Evolutionary conservation across 768 basidiomycete genomes (phyloP).

Genomic region (Cystobasidiopsis lactophilus): DNA sequence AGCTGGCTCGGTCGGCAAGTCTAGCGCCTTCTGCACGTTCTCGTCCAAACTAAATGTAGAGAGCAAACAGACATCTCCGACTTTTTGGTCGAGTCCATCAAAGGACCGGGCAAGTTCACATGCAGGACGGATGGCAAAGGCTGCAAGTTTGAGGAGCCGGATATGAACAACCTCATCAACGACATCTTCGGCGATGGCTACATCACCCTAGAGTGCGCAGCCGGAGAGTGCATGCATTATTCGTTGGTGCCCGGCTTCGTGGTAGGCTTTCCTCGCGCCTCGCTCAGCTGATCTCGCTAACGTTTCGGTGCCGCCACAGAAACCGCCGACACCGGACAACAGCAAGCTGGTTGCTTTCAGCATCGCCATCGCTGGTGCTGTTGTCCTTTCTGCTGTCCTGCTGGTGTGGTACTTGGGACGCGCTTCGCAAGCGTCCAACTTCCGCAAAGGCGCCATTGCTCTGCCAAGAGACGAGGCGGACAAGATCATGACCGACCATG

Average conservation of each 20-base stretch:
- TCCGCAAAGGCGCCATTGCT: conserved; percentile 23
- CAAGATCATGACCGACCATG: conserved; percentile 78
- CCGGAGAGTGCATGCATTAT: conserved; percentile 83
- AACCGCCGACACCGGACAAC: conserved; percentile 62
- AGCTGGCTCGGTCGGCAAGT: conserved; percentile 30
- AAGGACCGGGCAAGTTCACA: conserved; percentile 68
- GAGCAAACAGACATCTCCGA: conserved; percentile 75
- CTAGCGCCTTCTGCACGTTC: not conserved
- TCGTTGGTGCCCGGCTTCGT: conserved; percentile 85
- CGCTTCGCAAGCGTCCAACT: conserved; percentile 37
- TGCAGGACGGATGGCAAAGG: conserved; percentile 42
- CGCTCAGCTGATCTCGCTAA: not conserved
- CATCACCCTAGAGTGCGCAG: conserved; percentile 65
- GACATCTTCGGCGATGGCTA: conserved; percentile 78
- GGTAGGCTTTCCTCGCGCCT: conserved; percentile 32
- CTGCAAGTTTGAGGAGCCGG: conserved; percentile 82
- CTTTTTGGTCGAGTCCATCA: conserved; percentile 70
- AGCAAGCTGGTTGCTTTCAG: conserved; percentile 63
- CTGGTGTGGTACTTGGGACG: conserved; percentile 79
- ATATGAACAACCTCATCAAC: conserved; percentile 86
- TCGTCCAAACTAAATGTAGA: not conserved
- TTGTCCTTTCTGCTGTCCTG: conserved; percentile 45
- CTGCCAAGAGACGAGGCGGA: conserved; percentile 58
- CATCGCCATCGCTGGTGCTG: conserved; percentile 47
- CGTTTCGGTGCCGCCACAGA: conserved; percentile 25